These are phyloP conservation scores for Microcera coccophila DNA, from an alignment of 2,329 filamentous ascomycete species.

Conservation along the genomic window DNA sequence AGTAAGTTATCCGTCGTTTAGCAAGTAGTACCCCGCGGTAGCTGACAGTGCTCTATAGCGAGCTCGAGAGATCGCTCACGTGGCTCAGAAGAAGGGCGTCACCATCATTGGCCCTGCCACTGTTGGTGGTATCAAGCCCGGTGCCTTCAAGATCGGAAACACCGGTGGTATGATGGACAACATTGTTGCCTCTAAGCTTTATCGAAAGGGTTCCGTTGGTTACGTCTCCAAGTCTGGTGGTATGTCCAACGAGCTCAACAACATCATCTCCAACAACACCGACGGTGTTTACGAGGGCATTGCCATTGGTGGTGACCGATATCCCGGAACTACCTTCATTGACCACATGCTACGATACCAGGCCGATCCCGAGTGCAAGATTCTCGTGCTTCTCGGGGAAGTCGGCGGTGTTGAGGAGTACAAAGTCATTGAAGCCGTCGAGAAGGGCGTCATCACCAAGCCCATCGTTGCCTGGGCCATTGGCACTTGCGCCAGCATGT, in stretches of 20 bases:
- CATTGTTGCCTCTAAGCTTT: slow-evolving; percentile 99
- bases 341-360: slow-evolving; percentile 97
- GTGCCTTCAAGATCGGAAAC: slow-evolving; percentile 99
- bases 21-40: not conserved
- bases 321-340: slow-evolving; percentile 98
- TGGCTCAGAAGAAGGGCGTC: slow-evolving; percentile 96
- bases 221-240: slow-evolving; percentile 99
- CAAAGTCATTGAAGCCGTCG: slow-evolving; percentile 97
- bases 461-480: slow-evolving; percentile 99
- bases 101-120: slow-evolving; percentile 98
- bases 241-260: slow-evolving; percentile 99
- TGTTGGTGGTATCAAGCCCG: slow-evolving; percentile 98
- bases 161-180: slow-evolving; percentile 99
- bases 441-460: slow-evolving; percentile 93
- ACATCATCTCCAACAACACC: slow-evolving; percentile 94
- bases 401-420: slow-evolving; percentile 99
- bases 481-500: slow-evolving; percentile 98
- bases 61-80: slow-evolving; percentile 94
- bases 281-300: slow-evolving; percentile 99
- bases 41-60: slow-evolving; percentile 51
- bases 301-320: slow-evolving; percentile 98
- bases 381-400: slow-evolving; percentile 91
- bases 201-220: slow-evolving; percentile 96
- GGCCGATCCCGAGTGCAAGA: slow-evolving; percentile 95
- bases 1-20: slow-evolving; percentile 51